A percentile compares a stretch with the other conserved stretches of the same genome.
Evolutionary conservation across 768 basidiomycete genomes (phyloP).

Genomic region (Boletus tylopilopsis): DNA sequence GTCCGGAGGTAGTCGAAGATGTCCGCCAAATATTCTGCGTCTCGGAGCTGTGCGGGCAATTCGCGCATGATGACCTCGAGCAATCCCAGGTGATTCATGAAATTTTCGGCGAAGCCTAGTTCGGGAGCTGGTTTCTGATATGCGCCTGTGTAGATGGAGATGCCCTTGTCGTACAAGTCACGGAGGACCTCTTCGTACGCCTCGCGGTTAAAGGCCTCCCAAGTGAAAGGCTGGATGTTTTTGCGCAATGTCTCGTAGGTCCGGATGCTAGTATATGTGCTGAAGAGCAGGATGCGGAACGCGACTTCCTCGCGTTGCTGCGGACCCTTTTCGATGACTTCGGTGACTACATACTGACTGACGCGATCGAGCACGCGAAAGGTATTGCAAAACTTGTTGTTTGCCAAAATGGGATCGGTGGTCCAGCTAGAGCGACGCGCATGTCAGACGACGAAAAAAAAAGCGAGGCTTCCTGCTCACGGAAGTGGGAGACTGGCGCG

Average conservation of each 20-base stretch:
- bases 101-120: conserved; percentile 43
- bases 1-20: conserved; percentile 55
- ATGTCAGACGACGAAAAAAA: conserved; percentile 12
- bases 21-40: conserved; percentile 56
- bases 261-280: conserved; percentile 63
- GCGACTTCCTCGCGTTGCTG: conserved; percentile 57
- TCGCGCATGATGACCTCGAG: conserved; percentile 59
- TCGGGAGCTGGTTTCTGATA: conserved; percentile 71
- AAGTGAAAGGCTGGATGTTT: conserved; percentile 56
- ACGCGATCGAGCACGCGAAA: conserved; percentile 71
- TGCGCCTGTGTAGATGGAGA: conserved; percentile 61
- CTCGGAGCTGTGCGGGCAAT: conserved; percentile 45
- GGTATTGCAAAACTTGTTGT: conserved; percentile 66
- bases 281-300: conserved; percentile 72
- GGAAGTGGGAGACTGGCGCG: conserved; percentile 46
- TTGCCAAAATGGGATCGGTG: conserved; percentile 50
- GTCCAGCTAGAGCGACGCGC: conserved; percentile 55
- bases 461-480: conserved; percentile 35
- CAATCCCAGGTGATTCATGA: conserved; percentile 61
- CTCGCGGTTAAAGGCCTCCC: conserved; percentile 51
- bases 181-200: conserved; percentile 53
- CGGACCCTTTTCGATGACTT: conserved; percentile 68
- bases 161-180: conserved; percentile 34
- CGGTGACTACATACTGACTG: conserved; percentile 62
- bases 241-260: conserved; percentile 63